Evolutionary conservation across 176 grass and related monocot genomes (phyloP).

Genomic region (Juncus inflexus): DNA sequence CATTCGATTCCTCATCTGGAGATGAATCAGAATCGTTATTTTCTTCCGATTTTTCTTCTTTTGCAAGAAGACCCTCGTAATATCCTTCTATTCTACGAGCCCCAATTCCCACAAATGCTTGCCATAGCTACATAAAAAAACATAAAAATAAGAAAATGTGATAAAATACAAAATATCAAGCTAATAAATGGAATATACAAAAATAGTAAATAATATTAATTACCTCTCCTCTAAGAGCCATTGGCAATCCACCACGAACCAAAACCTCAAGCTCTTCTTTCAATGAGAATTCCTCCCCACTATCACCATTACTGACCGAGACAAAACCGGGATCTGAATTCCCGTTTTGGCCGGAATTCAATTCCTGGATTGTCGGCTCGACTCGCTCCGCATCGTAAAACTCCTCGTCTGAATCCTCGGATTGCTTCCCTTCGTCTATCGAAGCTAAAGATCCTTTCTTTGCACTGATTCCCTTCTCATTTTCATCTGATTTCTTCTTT

Average conservation of each 20-base stretch:
- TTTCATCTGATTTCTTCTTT: conserved; percentile 32
- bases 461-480: conserved; percentile 1
- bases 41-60: conserved; percentile 22
- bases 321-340: conserved; percentile 38
- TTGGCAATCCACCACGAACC: conserved; percentile 79
- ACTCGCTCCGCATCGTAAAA: conserved; percentile 91
- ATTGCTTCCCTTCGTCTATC: conserved; percentile 50
- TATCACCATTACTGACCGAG: conserved; percentile 17
- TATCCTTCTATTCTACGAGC: conserved; percentile 81
- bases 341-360: conserved; percentile 41
- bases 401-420: conserved; percentile 80
- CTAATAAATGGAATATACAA: conserved; percentile 6
- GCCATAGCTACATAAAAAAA: conserved; percentile 69
- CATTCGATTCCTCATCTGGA: conserved; percentile 28
- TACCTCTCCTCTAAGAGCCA: conserved; percentile 99
- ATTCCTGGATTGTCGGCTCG: conserved; percentile 58
- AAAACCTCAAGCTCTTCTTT: conserved; percentile 89
- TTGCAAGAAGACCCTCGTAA: conserved; percentile 62
- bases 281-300: conserved; percentile 54
- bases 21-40: conserved; percentile 28
- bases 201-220: not conserved
- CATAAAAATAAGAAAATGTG: not conserved
- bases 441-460: conserved; percentile 24
- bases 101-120: conserved; percentile 96
- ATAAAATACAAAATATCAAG: conserved; percentile 9